Base-by-base conservation (phyloP, 2,329 filamentous ascomycete genomes). In the Cladosporium cucumerinum region DNA sequence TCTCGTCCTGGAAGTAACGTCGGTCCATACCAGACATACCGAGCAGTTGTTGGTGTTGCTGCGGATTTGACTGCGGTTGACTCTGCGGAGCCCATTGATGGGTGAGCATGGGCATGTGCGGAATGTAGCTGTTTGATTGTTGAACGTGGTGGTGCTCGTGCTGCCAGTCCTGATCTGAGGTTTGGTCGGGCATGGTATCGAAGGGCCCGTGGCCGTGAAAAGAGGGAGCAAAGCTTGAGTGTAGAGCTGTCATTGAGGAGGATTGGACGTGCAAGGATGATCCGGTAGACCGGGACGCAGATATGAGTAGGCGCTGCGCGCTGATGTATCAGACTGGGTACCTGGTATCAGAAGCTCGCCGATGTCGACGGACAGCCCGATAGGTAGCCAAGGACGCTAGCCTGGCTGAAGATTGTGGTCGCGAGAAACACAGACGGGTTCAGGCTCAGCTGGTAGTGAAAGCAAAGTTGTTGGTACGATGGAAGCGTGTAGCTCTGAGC, bases 1-100 rank as follows among this genome's bases (percentile, higher is more conserved):
- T 61, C 21, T 69, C 66, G 23, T 66, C 61, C 28, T 72, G 70
- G 64, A 72, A 73, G 18, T 73, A 70, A 46, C 69, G 66, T n/a
- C 73, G 69, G 64, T 75, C 71, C 57, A 69, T 65, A 25, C 71
- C 72, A 60, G 70, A 68, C 55, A 73, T 69, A 46, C 68, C 67
- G 57, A 67, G 65, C 39, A 71, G 63, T 16, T 66, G 67, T 28
- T 65, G 68, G 26, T 70, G 68, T 28, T 59, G 63, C n/a, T 67
- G 67, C 16, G 51, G 11, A 57, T 36, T 36, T 54, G 57, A 57
- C 25, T 49, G 58, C 21, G 52, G 30, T 52, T 59, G 55, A 18
- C 36, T 51, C 11, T 59, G 61, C 16, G 61, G 55, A 39, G 61
- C 32, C 67, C 67, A 69, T 54, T 66, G 62, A 34, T 54, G 63